A percentile compares a stretch with the other conserved stretches of the same genome.
phyloP scores from a whole-genome alignment of 1,284 basidiomycete genomes.

The Tetrapyrgos nigripes region DNA sequence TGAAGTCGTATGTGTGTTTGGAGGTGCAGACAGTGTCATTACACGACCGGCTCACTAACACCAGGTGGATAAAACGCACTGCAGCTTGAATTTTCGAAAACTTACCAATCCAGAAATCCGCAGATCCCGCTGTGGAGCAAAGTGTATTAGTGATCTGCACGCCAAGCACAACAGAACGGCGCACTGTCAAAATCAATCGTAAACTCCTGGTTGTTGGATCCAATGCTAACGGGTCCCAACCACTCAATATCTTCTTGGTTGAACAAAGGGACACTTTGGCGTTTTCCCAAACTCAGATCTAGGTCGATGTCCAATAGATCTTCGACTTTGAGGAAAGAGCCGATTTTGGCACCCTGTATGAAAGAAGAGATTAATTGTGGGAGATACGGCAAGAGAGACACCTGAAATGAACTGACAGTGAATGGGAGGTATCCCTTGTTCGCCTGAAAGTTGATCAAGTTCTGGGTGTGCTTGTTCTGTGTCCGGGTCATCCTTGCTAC shows the following conservation, averaged over 20 bases:
- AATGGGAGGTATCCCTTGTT: slow-evolving; percentile 23
- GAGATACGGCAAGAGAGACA: neutral
- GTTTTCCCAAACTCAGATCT: slow-evolving; percentile 15
- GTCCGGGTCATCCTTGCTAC: slow-evolving; percentile 20
- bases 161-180: slow-evolving; percentile 27
- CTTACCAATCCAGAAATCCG: slow-evolving; percentile 31
- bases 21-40: slow-evolving; percentile 30
- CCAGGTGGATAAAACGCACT: no score
- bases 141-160: neutral
- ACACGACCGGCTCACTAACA: no score
- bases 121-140: slow-evolving; percentile 26
- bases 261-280: slow-evolving; percentile 27
- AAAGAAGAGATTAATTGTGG: neutral
- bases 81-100: no score
- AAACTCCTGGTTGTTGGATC: slow-evolving; percentile 32
- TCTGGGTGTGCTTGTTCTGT: slow-evolving; percentile 31
- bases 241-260: slow-evolving; percentile 28
- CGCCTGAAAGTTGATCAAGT: slow-evolving; percentile 28
- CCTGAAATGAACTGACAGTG: slow-evolving; percentile 13
- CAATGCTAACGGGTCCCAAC: slow-evolving; percentile 37
- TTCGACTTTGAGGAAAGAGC: slow-evolving; percentile 14
- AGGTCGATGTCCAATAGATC: slow-evolving; percentile 16
- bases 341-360: slow-evolving; percentile 23
- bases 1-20: slow-evolving; percentile 36
- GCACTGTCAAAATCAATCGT: slow-evolving; percentile 43